These are phyloP conservation scores for Spatholobus suberectus DNA, from an alignment of 306 rosid genomes.

Conservation along the genomic window DNA sequence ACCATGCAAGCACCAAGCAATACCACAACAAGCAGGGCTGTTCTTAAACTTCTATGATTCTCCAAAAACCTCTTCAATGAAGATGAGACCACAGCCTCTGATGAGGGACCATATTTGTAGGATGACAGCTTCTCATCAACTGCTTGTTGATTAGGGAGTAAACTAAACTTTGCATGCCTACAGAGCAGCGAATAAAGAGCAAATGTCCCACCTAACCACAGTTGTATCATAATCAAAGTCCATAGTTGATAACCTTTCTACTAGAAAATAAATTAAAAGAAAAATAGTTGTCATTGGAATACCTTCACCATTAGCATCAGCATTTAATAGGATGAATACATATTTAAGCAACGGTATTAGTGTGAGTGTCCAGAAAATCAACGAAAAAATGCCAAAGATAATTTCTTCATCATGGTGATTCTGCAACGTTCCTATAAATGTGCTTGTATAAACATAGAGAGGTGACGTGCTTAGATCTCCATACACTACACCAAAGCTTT, in stretches of 20 bases:
- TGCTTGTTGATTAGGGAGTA: conserved; percentile 91
- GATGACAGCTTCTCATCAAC: conserved; percentile 77
- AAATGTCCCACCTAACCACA: conserved; percentile 75
- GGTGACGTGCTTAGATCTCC: conserved; percentile 92
- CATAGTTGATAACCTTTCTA: conserved; percentile 10
- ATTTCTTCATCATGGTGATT: conserved; percentile 63
- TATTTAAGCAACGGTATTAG: conserved; percentile 79
- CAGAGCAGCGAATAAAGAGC: conserved; percentile 86
- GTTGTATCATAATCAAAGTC: conserved; percentile 30
- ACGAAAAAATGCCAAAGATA: conserved; percentile 79
- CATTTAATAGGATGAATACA: conserved; percentile 70
- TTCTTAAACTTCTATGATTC: conserved; percentile 71
- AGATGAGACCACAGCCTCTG: conserved; percentile 54
- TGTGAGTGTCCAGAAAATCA: conserved; percentile 89
- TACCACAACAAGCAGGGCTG: conserved; percentile 70
- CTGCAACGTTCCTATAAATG: conserved; percentile 60
- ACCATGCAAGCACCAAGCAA: conserved; percentile 87
- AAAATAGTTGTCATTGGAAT: conserved; percentile 3
- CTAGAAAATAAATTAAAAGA: conserved; percentile 36
- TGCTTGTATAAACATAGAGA: conserved; percentile 81
- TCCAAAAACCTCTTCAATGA: conserved; percentile 76
- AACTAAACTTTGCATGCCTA: conserved; percentile 82
- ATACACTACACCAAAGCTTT: conserved; percentile 85
- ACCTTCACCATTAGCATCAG: conserved; percentile 93
- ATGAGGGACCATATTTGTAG: conserved; percentile 81